Conservation (phyloP, 176 grass and related monocot genomes). For the Guadua angustifolia region DNA sequence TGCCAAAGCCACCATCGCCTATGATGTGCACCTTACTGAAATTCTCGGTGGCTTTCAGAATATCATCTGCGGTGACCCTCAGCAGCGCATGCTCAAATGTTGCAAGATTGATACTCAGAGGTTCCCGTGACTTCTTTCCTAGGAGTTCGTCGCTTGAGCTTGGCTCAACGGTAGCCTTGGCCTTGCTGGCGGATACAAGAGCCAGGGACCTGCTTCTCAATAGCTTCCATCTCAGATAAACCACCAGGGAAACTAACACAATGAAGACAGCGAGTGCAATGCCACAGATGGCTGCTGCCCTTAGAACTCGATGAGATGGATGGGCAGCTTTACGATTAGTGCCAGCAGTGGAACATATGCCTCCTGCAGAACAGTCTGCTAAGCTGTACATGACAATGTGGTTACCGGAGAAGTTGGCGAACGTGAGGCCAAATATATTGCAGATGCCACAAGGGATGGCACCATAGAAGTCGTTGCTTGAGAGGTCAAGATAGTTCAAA, state of each 20-base stretch:
- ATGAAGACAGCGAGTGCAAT: conserved; percentile 44
- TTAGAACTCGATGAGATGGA: conserved; percentile 48
- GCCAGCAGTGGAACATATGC: conserved; percentile 44
- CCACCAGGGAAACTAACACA: conserved; percentile 48
- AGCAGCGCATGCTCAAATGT: conserved; percentile 86
- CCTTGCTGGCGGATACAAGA: conserved; percentile 53
- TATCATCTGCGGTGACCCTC: conserved; percentile 81
- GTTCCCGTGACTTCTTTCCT: conserved; percentile 79
- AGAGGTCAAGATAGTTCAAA: conserved; percentile 92
- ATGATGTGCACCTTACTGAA: conserved; percentile 92
- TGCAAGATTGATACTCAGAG: conserved; percentile 92
- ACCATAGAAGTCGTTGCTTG: conserved; percentile 75
- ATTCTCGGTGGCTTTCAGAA: conserved; percentile 89
- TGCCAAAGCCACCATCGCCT: conserved; percentile 94
- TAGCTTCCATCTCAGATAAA: conserved; percentile 59
- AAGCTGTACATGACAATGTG: conserved; percentile 54
- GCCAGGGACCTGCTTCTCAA: conserved; percentile 49
- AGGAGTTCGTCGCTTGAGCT: conserved; percentile 85
- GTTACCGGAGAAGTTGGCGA: conserved; percentile 84
- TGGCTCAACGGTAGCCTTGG: conserved; percentile 66
- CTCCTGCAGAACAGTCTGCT: conserved; percentile 60
- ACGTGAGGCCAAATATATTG: conserved; percentile 66
- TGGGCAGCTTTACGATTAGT: conserved; percentile 39
- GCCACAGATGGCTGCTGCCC: conserved; percentile 48
- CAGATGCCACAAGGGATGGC: conserved; percentile 79